phyloP scores from a whole-genome alignment of 2,329 filamentous ascomycete genomes.

The Colletotrichum euphorbiae region DNA sequence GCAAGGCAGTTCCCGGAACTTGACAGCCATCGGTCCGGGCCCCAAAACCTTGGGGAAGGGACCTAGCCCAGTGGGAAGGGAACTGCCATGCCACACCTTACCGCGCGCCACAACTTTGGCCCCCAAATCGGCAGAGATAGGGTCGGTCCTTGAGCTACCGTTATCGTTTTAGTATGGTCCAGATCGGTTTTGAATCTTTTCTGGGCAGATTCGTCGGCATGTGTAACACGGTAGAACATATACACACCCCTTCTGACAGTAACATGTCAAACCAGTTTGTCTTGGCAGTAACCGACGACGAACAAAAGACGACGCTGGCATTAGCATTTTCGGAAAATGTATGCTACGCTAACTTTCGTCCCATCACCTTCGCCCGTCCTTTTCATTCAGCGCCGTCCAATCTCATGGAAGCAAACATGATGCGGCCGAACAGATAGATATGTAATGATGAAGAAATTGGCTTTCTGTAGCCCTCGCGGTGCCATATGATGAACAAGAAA shows the following conservation, averaged over 20 bases:
- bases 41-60: too few relatives aligned
- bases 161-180: too few relatives aligned
- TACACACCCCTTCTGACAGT: too few relatives aligned
- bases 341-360: slow-evolving; percentile 3
- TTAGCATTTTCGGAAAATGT: not conserved
- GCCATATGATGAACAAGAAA: not conserved
- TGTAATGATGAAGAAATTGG: not conserved
- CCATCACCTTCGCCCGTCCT: not conserved
- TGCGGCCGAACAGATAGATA: not conserved
- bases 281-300: too few relatives aligned
- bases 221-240: not conserved
- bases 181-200: not conserved
- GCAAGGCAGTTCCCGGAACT: too few relatives aligned
- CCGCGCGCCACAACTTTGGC: not conserved
- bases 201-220: not conserved
- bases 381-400: too few relatives aligned
- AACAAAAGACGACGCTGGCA: too few relatives aligned
- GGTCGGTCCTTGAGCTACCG: not conserved
- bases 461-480: slow-evolving; percentile 21
- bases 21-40: too few relatives aligned
- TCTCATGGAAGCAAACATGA: not conserved
- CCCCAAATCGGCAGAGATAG: not conserved
- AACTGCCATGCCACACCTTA: slow-evolving; percentile 5
- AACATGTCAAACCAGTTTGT: too few relatives aligned
- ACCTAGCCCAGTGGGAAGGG: not conserved